Evolutionary conservation across 352 stramenopile species (phyloP), one percentile per base, ranked within the genome.

Genomic region (Pythium aristosporum): DNA sequence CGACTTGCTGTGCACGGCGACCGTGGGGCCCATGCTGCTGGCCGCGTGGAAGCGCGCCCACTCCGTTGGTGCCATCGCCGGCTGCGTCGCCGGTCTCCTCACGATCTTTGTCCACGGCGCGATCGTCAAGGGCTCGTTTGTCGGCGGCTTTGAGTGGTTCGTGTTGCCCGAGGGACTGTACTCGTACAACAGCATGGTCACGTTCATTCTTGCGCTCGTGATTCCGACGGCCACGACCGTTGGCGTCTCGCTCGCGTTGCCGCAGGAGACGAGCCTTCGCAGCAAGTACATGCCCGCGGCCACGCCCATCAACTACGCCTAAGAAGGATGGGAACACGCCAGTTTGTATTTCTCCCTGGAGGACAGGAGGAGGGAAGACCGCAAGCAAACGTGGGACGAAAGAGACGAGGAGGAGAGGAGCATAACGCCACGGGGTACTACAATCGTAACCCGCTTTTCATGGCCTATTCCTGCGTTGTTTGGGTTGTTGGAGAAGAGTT

Each of bases 71-170:
- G 81, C 80, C 3, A 57, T 88, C 20, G 68, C 68, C 9, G 84
- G 84, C 7, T 88, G 75, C 30, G 69, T 73, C 13, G 68, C 77
- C 52, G 84, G 84, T 10, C 73, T 93, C 43, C 44, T 84, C 37
- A 88, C 77, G 51, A 90, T 93, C 68, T 91, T 91, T 58, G 53
- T 89, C 37, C 83, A 73, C 39, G 84, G 84, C 20, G 73, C 78
- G 18, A 76, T 80, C 47, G 70, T 76, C 49, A 72, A 85, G 39
- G 79, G 79, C 30, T 79, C 79, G 48, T 90, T 91, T 57, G 65
- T 91, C n/a, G 84, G 79, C 21, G 84, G 79, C 30, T 90, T 93
- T 57, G 77, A 89, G 62, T 89, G 80, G 82, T 93, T 93, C 49
- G 75, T 75, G 16, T 61, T 93, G 44, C 82, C 82, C 0, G 84